These are phyloP conservation scores for Neurospora tetraspora DNA, from an alignment of 495 filamentous ascomycete species.

Conservation along the genomic window DNA sequence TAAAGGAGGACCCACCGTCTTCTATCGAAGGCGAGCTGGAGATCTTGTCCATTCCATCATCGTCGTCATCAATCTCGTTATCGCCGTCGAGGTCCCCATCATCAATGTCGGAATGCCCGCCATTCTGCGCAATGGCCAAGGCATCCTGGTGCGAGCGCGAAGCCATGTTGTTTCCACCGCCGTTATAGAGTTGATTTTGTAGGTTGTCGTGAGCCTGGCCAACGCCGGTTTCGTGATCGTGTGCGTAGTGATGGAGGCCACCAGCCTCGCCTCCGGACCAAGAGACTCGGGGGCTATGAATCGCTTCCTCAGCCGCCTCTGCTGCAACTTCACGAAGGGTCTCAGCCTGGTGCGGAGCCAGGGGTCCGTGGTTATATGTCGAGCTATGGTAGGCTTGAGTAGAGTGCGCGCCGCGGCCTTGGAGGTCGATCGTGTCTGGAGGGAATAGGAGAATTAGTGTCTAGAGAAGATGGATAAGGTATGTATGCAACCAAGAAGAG, in stretches of 20 bases:
- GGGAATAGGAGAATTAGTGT: constrained; percentile 10
- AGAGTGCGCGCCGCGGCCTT: constrained; percentile 70
- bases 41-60: constrained; percentile 94
- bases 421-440: constrained; percentile 90
- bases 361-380: constrained; percentile 34
- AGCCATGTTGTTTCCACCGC: constrained; percentile 22
- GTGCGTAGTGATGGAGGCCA: constrained; percentile 40
- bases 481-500: constrained; percentile 1
- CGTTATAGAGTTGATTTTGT: constrained; percentile 4
- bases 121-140: constrained; percentile 45
- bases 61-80: constrained; percentile 63
- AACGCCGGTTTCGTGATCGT: constrained; percentile 36
- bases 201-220: constrained; percentile 37
- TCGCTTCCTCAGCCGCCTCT: constrained; percentile 58
- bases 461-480: constrained; percentile 8
- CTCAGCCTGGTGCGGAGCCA: constrained; percentile 75
- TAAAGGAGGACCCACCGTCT: constrained; percentile 68
- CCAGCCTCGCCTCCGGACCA: constrained; percentile 41
- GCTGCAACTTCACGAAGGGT: constrained; percentile 69
- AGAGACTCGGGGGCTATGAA: constrained; percentile 40
- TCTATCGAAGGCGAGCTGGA: constrained; percentile 97
- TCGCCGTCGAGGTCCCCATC: constrained; percentile 60
- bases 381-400: constrained; percentile 60
- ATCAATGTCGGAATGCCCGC: constrained; percentile 47
- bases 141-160: constrained; percentile 37